Evolutionary conservation across 2,329 filamentous ascomycete genomes (phyloP), one percentile per base, ranked within the genome.

Genomic region (Aspergillus intermedius): DNA sequence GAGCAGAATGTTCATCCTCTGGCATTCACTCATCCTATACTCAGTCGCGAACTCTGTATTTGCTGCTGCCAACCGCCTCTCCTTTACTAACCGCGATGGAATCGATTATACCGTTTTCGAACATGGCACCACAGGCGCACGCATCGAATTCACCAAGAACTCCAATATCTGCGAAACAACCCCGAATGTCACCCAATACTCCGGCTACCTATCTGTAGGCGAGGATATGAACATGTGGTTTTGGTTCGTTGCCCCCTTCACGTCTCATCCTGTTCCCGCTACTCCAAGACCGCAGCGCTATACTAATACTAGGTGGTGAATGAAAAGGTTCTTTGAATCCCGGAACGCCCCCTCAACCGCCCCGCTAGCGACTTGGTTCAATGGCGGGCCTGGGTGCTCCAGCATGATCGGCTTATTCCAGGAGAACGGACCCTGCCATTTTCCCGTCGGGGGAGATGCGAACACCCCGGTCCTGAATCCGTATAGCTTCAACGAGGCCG

Each of bases 401-500:
- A 70, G 63, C 9, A 65, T 72, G 65, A 65, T 70, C 34, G 67
- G 67, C 1, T 46, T 72, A 5, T 68, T 71, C 47, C 62, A 72
- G 52, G 72, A 74, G 52, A 70, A 74, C 51, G 72, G 71, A 0
- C 69, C 73, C 4, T 76, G 72, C 46, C 67, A 72, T 41, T 57
- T 57, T 45, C 37, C n/a, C 10, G 5, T 21, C 3, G 59, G 70
- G 44, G 66, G 74, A 17, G 65, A 69, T 9, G 62, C 69, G 22
- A 66, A 65, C 3, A 68, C 60, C 41, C 74, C 76, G 1, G 66
- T 66, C 4, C 50, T 72, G 49, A 79, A 78, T 54, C 64, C 68
- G 0, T 78, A 77, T 62, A 79, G 79, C 3, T 84, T 79, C 76
- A 82, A 79, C 52, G 78, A 78, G 55, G 73, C 76, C 19, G 77